Percentiles rank a stretch among this genome's conserved stretches.
Evolutionary conservation across 163 green algal genomes (phyloP).

Genomic region (Chlamydomonas reinhardtii): DNA sequence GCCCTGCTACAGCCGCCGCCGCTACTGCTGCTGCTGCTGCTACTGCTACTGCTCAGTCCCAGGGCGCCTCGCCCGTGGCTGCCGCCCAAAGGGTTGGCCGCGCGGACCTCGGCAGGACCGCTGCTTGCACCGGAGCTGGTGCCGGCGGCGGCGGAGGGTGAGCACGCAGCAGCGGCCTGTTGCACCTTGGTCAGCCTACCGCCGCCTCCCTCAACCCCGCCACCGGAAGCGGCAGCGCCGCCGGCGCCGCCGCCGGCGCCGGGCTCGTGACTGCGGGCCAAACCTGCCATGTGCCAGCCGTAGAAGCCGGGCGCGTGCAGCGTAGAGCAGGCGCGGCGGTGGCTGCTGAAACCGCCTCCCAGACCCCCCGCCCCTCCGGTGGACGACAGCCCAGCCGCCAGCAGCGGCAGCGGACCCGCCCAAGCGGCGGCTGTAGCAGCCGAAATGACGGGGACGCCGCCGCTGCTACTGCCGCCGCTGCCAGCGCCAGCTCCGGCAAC

Average conservation of each 20-base stretch:
- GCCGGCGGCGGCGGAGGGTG: no score
- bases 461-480: not conserved
- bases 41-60: not conserved
- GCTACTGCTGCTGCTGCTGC: not conserved
- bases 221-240: not conserved
- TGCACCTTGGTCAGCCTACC: not conserved
- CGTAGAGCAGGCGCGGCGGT: not conserved
- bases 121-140: no score
- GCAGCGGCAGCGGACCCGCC: conserved; percentile 2
- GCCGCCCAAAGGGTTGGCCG: no score
- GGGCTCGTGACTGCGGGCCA: not conserved
- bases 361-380: no score
- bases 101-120: no score
- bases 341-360: no score
- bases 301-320: not conserved
- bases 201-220: not conserved
- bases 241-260: not conserved
- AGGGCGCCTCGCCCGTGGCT: no score
- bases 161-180: not conserved
- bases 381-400: not conserved
- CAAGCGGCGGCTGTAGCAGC: not conserved
- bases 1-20: not conserved
- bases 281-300: not conserved
- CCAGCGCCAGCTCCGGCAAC: not conserved
- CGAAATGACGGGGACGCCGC: not conserved